A percentile compares a stretch with the other conserved stretches of the same genome.
Evolutionary conservation across 1,139 yeast species (phyloP).

Genomic region (Suhomyces bribrorum): DNA sequence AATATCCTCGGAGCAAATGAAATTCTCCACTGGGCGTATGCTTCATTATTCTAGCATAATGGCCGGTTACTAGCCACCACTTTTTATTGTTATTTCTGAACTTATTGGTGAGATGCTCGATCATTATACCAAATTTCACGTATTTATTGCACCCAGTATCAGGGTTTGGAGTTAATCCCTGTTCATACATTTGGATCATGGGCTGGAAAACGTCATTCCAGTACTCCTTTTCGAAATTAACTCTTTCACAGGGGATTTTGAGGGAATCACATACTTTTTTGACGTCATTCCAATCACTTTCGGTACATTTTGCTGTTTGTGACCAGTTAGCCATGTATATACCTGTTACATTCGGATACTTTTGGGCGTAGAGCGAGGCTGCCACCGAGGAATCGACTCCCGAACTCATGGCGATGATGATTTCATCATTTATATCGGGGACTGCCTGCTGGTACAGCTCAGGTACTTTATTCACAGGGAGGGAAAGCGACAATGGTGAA

Average conservation of each 20-base stretch:
- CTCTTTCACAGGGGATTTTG: slow-evolving; percentile 69
- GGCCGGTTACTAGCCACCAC: slow-evolving; percentile 96
- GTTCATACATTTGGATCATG: slow-evolving; percentile 70
- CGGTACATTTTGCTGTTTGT: slow-evolving; percentile 70
- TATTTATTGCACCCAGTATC: slow-evolving; percentile 84
- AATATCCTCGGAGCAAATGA: slow-evolving; percentile 61
- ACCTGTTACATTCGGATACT: slow-evolving; percentile 63
- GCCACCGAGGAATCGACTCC: slow-evolving; percentile 96
- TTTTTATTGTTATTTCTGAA: slow-evolving; percentile 27
- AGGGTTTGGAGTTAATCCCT: slow-evolving; percentile 91
- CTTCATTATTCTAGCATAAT: slow-evolving; percentile 68
- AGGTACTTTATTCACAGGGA: slow-evolving; percentile 9
- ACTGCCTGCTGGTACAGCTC: slow-evolving; percentile 30
- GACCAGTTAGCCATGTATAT: slow-evolving; percentile 95
- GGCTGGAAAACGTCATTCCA: slow-evolving; percentile 94
- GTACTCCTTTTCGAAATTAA: slow-evolving; percentile 85
- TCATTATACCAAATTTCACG: slow-evolving; percentile 82
- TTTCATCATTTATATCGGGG: slow-evolving; percentile 56
- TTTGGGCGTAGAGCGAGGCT: slow-evolving; percentile 66
- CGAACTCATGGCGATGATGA: slow-evolving; percentile 90
- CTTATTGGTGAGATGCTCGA: slow-evolving; percentile 49
- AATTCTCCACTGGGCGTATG: slow-evolving; percentile 28
- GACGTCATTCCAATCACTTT: slow-evolving; percentile 87
- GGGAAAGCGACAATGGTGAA: not conserved
- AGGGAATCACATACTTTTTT: slow-evolving; percentile 60